Base-by-base conservation (phyloP, 2,329 filamentous ascomycete species). In the Tolypocladium endophyticum region DNA sequence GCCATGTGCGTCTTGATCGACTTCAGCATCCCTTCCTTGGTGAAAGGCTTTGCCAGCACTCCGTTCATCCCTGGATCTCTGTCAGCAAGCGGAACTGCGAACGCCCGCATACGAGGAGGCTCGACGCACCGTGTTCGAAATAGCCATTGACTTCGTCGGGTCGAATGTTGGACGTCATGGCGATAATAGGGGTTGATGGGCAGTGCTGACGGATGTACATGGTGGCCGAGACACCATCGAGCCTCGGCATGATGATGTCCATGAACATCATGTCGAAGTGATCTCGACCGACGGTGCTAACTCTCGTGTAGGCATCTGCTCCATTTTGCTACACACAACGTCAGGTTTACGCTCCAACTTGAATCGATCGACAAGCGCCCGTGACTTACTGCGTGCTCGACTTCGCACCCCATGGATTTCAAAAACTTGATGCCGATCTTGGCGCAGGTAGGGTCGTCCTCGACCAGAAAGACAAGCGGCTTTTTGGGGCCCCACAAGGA, bases 141-240 rank as follows among this genome's bases (percentile, higher is more conserved):
- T 99, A 99, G 77, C 95, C 92, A 58, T 93, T 90, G 62, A 97
- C 95, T 71, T 99, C 94, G 68, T 97, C 93, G 62, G 91, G 92
- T 64, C 94, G 85, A 64, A 99, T 97, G 70, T 97, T 99, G 4
- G 93, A 97, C 3, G 94, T 99, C 94, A 99, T 97, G 55, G 94
- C 94, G 61, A 99, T 90, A 67, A 99, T 95, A 0, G 94, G 94
- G 25, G 89, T 87, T 7, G 87, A 84, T 43, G 86, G 84, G 64
- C 92, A 87, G 63, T 93, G 90, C 69, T 96, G 90, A 58, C 93
- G 86, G 64, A 99, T 97, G 63, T 96, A 86, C 69, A 94, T 90
- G 60, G 92, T 96, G 3, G 94, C 93, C 20, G 92, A 96, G 7
- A 97, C 92, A 66, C 94, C 94, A 68, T 97, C 94, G 58, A 97